Base-by-base conservation (phyloP, 768 basidiomycete species). In the Mycena haematopus region DNA sequence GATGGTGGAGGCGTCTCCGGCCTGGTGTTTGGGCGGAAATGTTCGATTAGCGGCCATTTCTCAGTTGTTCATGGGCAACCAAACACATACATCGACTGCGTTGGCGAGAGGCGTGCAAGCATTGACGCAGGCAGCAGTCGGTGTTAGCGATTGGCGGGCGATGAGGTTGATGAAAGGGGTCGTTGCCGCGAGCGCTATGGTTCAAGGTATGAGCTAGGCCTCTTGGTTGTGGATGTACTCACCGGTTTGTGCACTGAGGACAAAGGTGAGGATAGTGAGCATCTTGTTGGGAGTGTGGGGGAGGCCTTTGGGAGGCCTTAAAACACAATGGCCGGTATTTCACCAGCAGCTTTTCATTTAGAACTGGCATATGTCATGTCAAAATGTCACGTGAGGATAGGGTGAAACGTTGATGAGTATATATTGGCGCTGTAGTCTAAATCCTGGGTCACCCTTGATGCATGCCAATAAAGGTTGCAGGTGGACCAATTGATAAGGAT, bases 61-160 rank as follows among this genome's bases (percentile, higher is more conserved):
- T 36, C 8, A 36, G 36, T 10, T 14, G 31, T 6, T 33, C 31
- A 33, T 6, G 13, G 13, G 36, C 36, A 36, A 14, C 36, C 36
- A 15, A 14, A 33, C 27, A 24, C 27, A 24, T 24, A 54, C 59
- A 1, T 7, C 3, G 11, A 35, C 3, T n/a, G 52, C 59, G 11
- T 55, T 45, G 6, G 31, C 46, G 15, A 60, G 52, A 11, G 59
- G n/a, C 0, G 52, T 50, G 52, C 59, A 60, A 25, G 59, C 59
- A 45, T 5, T 21, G 6, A 25, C 24, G 25, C 59, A 60, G 14
- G 6, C 46, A 1, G 17, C 35, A 35, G 17, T 42, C 3, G 52
- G 45, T 3, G 53, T 54, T 7, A 60, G 1, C 5, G 52, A 19
- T 33, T 60, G 59, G 35, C 59, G 59, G 2, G 25, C 22, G 15